Evolutionary conservation across 129 eudicot species (phyloP), one percentile per base, ranked within the genome.

Genomic region (Tagetes patula): DNA sequence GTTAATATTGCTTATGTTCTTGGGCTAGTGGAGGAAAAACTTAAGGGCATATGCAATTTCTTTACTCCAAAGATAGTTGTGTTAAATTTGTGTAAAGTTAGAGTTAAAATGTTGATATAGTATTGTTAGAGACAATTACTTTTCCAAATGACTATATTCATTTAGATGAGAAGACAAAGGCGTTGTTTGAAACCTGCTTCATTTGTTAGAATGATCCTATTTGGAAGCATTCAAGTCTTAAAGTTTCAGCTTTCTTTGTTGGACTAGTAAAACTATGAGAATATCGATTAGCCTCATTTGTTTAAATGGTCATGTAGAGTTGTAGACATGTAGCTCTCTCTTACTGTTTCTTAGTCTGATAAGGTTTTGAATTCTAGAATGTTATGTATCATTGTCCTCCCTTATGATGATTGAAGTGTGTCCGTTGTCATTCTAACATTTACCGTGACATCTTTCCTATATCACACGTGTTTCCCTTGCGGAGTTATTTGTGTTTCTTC

Each of bases 151-250:
- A 43, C 32, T 60, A 64, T 27, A 36, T 49, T 65, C 41, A 2
- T 38, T 38, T 49, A 36, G 38, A 20, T 49, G 43, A 40, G 42
- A 65, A 65, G 50, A 37, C 39, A 38, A 54, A 62, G 9, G 50
- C 39, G 41, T 76, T 67, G 59, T 41, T 8, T n/a, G 74, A 67
- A 67, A 54, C 39, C 31, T 5, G 34, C 63, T 56, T 56, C n/a
- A 31, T 56, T 31, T 56, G 38, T 56, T 56, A 30, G 37, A 56
- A 56, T 56, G 63, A 1, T 31, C 13, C 6, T 3, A 27, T 56
- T 27, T 56, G 13, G 38, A 56, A 56, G 63, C 63, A 56, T 56
- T 31, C n/a, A 56, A 30, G 63, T 42, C 8, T 42, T 42, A 56
- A 20, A n/a, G 59, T 52, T 52, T 52, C 9, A 52, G 59, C 59